Conservation (phyloP, 2,329 filamentous ascomycete genomes). For the Massarina eburnea region DNA sequence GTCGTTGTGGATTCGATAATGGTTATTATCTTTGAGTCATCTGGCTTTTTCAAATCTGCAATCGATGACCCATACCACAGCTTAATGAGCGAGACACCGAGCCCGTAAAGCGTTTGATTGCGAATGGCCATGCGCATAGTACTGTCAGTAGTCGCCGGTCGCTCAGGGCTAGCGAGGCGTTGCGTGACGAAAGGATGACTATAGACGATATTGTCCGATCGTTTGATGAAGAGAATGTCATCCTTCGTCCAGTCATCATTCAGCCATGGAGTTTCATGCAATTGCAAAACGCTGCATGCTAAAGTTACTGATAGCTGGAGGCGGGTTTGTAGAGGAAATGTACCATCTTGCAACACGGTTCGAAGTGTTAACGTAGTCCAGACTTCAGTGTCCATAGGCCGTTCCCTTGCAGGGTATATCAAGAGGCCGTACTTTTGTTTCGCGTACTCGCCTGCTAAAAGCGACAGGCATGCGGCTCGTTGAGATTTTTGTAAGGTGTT, state of each 20-base stretch:
- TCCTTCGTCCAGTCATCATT: conserved; percentile 23
- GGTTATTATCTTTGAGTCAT: conserved; percentile 6
- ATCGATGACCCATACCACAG: conserved; percentile 34
- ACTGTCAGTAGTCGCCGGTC: not conserved
- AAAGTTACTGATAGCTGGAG: conserved; percentile 22
- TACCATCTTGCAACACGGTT: conserved; percentile 12
- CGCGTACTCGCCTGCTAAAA: conserved; percentile 13
- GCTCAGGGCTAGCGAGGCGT: conserved; percentile 3
- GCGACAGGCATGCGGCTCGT: conserved; percentile 19
- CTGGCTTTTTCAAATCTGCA: conserved; percentile 15
- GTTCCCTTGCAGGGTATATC: conserved; percentile 16
- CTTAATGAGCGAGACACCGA: conserved; percentile 39
- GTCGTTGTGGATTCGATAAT: conserved; percentile 7
- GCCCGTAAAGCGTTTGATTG: conserved; percentile 35
- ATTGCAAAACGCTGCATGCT: conserved; percentile 22
- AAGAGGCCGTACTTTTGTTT: conserved; percentile 20
- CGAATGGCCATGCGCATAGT: conserved; percentile 21
- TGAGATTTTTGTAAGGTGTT: conserved; percentile 15
- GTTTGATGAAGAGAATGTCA: conserved; percentile 24
- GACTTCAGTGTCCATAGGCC: conserved; percentile 10
- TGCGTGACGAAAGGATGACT: conserved; percentile 21
- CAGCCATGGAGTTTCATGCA: conserved; percentile 28
- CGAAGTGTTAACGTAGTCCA: conserved; percentile 18
- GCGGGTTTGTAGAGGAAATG: conserved; percentile 17
- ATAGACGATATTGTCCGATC: conserved; percentile 11